Evolutionary conservation across 768 basidiomycete genomes (phyloP).

Genomic region (Naematelia encephala): DNA sequence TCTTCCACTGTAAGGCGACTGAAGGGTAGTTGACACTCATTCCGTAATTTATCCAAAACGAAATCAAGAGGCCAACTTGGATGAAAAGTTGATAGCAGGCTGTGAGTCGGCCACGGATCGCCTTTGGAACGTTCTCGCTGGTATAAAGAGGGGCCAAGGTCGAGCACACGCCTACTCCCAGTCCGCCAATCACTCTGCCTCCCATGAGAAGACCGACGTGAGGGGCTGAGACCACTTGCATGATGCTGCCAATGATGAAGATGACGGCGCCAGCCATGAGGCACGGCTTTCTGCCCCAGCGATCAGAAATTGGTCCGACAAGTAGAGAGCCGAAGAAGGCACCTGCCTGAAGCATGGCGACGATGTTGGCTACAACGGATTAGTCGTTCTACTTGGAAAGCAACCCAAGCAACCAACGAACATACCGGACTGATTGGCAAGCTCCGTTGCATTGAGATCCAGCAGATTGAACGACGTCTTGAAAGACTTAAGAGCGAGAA

Average conservation of each 20-base stretch:
- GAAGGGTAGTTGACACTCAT: neutral
- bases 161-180: neutral
- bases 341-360: conserved; percentile 1
- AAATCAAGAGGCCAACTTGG: neutral
- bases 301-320: conserved; percentile 59
- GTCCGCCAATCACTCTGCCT: neutral
- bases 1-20: neutral
- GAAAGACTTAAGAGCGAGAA: too few species aligned
- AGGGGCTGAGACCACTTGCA: conserved; percentile 53
- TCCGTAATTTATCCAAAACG: neutral
- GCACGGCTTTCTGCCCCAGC: conserved; percentile 57
- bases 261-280: conserved; percentile 54
- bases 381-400: too few species aligned
- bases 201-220: conserved; percentile 25
- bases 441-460: too few species aligned
- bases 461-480: too few species aligned
- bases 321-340: neutral
- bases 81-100: neutral
- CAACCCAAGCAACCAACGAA: too few species aligned
- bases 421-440: too few species aligned
- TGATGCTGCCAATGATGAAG: conserved; percentile 55
- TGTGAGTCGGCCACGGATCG: neutral
- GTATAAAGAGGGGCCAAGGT: neutral
- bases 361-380: neutral
- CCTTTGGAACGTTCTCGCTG: neutral